A percentile compares a stretch with the other conserved stretches of the same genome.
These are phyloP conservation scores for Cercospora janseana DNA, from an alignment of 2,329 filamentous ascomycete species.

Conservation along the genomic window DNA sequence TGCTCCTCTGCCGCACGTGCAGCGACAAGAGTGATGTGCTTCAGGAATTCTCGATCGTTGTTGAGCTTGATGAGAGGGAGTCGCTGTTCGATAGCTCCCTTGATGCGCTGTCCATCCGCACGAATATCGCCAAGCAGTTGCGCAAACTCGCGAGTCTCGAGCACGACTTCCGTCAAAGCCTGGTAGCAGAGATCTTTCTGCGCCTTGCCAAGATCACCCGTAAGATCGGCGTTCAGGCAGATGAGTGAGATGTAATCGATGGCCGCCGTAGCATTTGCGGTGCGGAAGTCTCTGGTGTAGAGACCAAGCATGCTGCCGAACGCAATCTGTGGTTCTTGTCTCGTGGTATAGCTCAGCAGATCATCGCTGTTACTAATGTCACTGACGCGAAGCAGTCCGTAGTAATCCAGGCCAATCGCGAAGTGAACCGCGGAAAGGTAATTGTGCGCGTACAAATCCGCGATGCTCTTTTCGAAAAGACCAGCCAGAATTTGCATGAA, in stretches of 20 bases:
- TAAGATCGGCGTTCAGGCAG: conserved; percentile 83
- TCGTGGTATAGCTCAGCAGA: conserved; percentile 63
- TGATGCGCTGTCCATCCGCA: conserved; percentile 78
- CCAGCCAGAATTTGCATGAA: conserved; percentile 86
- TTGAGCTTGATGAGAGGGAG: conserved; percentile 75
- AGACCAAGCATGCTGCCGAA: conserved; percentile 91
- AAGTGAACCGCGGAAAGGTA: conserved; percentile 95
- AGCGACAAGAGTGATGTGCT: conserved; percentile 87
- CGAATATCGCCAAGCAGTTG: conserved; percentile 88
- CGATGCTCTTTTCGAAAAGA: conserved; percentile 90
- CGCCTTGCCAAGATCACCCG: conserved; percentile 68
- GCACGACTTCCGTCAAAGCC: conserved; percentile 84
- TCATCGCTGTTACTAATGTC: conserved; percentile 75
- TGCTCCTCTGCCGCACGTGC: conserved; percentile 92
- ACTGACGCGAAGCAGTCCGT: conserved; percentile 82
- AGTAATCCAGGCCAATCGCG: conserved; percentile 82
- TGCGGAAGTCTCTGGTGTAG: conserved; percentile 94
- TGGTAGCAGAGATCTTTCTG: conserved; percentile 86
- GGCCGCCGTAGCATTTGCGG: conserved; percentile 81
- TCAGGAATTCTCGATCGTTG: conserved; percentile 80
- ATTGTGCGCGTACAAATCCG: conserved; percentile 86
- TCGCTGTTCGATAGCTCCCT: conserved; percentile 83
- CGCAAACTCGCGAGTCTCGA: conserved; percentile 97
- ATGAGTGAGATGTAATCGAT: conserved; percentile 92
- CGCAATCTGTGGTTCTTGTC: conserved; percentile 77